These are phyloP conservation scores for Cornus controversa DNA, from an alignment of 148 eudicot species.

Conservation along the genomic window DNA sequence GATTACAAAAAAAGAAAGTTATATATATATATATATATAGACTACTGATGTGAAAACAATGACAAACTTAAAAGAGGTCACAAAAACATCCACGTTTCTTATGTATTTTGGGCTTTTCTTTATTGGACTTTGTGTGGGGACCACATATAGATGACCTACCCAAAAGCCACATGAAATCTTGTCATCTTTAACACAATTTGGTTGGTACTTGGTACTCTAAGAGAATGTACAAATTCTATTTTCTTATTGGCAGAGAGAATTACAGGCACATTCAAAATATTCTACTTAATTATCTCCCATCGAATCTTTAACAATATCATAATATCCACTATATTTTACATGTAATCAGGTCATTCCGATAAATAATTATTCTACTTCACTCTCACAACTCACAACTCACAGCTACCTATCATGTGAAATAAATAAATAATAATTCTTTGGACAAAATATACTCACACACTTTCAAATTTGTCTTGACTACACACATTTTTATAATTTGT, in stretches of 20 bases:
- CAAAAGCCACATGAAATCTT: not conserved
- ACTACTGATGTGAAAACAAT: not conserved
- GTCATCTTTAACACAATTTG: not conserved
- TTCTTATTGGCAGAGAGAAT: not conserved
- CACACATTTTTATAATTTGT: too few species aligned
- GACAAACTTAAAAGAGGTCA: not conserved
- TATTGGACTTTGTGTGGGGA: not conserved
- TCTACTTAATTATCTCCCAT: not conserved
- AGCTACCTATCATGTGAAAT: too few species aligned
- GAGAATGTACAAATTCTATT: too few species aligned
- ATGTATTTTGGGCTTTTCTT: not conserved
- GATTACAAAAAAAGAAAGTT: not conserved
- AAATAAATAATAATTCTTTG: too few species aligned
- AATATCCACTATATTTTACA: not conserved
- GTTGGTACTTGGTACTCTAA: not conserved
- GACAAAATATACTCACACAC: too few species aligned
- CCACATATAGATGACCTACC: not conserved
- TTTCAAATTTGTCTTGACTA: too few species aligned
- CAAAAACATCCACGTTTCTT: not conserved
- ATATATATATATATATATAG: too few species aligned
- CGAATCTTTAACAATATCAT: not conserved
- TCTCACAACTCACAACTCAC: too few species aligned
- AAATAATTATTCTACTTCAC: not conserved
- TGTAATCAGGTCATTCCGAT: not conserved
- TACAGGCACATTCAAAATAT: not conserved